Percentiles rank a stretch among this genome's conserved stretches.
Evolutionary conservation across 805 yeast species (phyloP).

Genomic region (Ogataea siamensis): DNA sequence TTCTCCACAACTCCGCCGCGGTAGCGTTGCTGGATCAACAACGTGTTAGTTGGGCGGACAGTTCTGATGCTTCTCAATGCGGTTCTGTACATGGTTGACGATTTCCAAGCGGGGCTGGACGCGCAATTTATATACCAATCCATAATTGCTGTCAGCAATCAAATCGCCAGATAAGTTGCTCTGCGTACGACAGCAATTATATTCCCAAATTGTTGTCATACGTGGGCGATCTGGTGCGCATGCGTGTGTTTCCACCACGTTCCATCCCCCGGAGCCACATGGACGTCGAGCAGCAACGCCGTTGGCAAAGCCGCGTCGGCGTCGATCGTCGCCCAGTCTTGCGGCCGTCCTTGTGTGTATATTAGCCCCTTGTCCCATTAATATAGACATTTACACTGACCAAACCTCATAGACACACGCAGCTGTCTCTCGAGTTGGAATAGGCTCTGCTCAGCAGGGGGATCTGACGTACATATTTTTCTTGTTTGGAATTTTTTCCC

Average conservation of each 20-base stretch:
- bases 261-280: neutral
- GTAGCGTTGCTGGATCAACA: slow-evolving; percentile 4
- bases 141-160: slow-evolving; percentile 10
- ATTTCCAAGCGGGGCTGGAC: neutral
- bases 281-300: too few relatives aligned
- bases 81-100: slow-evolving; percentile 6
- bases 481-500: neutral
- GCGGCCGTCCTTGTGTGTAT: too few relatives aligned
- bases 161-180: slow-evolving; percentile 1
- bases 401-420: too few relatives aligned
- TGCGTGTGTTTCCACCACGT: neutral
- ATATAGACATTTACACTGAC: too few relatives aligned
- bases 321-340: too few relatives aligned
- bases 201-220: neutral
- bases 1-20: slow-evolving; percentile 16
- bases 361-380: too few relatives aligned
- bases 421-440: too few relatives aligned
- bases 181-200: slow-evolving; percentile 6
- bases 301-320: too few relatives aligned
- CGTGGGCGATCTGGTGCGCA: slow-evolving; percentile 1
- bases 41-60: neutral
- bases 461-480: neutral
- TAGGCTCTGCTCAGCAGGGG: neutral
- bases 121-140: slow-evolving; percentile 3
- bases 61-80: slow-evolving; percentile 7